Evolutionary conservation across 495 filamentous ascomycete species (phyloP), one percentile per base, ranked within the genome.

Genomic region (Hypomontagnella monticulosa): DNA sequence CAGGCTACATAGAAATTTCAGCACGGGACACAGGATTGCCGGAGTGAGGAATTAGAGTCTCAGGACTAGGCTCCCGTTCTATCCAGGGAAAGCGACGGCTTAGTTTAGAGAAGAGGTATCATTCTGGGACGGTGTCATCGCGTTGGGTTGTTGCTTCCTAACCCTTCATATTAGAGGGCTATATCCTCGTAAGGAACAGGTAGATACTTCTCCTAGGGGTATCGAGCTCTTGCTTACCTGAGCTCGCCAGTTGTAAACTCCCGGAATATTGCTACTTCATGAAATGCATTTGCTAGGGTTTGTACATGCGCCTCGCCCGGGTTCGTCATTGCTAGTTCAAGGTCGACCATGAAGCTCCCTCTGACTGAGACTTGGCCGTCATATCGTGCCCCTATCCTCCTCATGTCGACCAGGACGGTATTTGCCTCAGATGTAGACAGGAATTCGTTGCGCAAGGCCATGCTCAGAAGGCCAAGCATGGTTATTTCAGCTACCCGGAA

Each of bases 241-340:
- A 63, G 48, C 47, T 67, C 65, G 16, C 53, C 58, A 48, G 58
- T 67, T n/a, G 65, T 67, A n/a, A 67, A 67, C 54, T 67, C 65
- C 41, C 65, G 58, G 50, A 69, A 64, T 41, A 65, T 56, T 14
- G 64, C 54, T 10, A 69, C 12, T n/a, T 71, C 60, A 41, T 71
- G 57, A 44, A 71, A 69, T 1, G 61, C 60, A 27, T 58, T 33
- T 7, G 69, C 69, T 15, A 69, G 18, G 9, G 18, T 72, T 49
- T 69, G 66, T n/a, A 69, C 66, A 14, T 56, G 53, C 23, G 69
- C 65, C 37, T 53, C 57, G 20, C 18, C 56, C 4, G 69, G 65
- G 15, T 63, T 59, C 8, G 59, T 63, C 65, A 60, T 63, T 12
- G 60, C 69, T 9, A 72, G 34, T 15, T 72, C 69, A 27, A 69